Evolutionary conservation across 441 rosid species (phyloP), one percentile per base, ranked within the genome.

Genomic region (Rhodomyrtus psidioides): DNA sequence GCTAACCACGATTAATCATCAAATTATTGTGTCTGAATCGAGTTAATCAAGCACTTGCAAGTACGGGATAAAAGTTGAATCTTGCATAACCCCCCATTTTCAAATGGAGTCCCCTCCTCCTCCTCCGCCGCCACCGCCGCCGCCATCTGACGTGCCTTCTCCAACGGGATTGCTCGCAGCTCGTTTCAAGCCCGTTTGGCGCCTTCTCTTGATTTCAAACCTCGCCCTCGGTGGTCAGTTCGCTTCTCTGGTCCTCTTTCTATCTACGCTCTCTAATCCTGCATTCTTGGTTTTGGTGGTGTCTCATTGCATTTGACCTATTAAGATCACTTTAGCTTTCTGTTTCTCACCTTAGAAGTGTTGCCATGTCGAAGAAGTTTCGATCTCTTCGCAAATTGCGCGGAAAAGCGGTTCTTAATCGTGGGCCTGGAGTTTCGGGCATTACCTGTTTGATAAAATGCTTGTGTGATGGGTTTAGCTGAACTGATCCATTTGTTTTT

Each of bases 141-240:
- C 62, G 39, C n/a, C 39, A 46, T 9, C 4, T 10, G 76, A 57
- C 34, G 55, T 27, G 42, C 82, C 82, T 21, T 55, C 88, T 70
- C 82, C 93, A 0, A 90, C 87, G 56, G 93, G 92, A 87, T 84
- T 90, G 17, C 86, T 82, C 42, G 82, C 90, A 6, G 88, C 84
- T 87, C 93, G 94, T 16, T 91, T 59, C 83, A 94, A 90, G 90
- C 87, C 92, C 83, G 84, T 93, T 24, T 94, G 98, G 98, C 95
- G 99, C 42, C 54, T 89, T 87, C 91, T 95, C 87, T 86, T 96
- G 93, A 91, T 95, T 87, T 92, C 91, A 76, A 95, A 96, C 91
- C 88, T 96, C 65, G 99, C 93, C 58, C 92, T 96, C 76, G 98
- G 94, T 90, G 98, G 98, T 96, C 81, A 26, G 90, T 44, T 55